Evolutionary conservation across 495 filamentous ascomycete species (phyloP).

Genomic region (Xanthoparmelia taractica): DNA sequence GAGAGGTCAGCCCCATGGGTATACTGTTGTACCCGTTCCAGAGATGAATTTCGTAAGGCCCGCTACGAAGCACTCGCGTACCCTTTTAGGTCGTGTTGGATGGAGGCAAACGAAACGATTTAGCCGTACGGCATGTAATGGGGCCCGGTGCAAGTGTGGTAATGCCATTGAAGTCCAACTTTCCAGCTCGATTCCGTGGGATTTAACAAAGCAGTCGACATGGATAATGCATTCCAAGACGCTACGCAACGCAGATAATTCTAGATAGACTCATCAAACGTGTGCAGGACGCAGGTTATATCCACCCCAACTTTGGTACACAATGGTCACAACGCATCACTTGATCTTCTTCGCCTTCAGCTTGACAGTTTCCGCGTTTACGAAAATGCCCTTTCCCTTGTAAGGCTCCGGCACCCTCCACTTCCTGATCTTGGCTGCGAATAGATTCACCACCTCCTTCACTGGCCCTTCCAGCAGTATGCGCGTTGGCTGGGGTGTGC

Average conservation of each 20-base stretch:
- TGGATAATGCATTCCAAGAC: background rate
- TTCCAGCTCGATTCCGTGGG: no score
- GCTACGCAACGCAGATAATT: background rate
- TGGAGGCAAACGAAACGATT: no score
- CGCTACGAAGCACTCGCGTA: no score
- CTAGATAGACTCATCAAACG: background rate
- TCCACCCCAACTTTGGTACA: background rate
- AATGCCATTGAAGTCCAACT: no score
- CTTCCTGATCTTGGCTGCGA: slow-evolving; percentile 76
- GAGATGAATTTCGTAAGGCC: no score
- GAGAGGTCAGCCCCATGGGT: no score
- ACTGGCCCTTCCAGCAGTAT: slow-evolving; percentile 83
- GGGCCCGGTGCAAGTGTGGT: no score
- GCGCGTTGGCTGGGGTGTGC: slow-evolving; percentile 85
- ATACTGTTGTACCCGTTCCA: no score
- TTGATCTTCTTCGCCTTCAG: slow-evolving; percentile 99
- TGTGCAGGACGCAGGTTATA: background rate
- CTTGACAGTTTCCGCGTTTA: slow-evolving; percentile 94
- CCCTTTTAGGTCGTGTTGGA: no score
- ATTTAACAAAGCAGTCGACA: no score
- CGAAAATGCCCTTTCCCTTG: slow-evolving; percentile 98
- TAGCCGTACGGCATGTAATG: no score
- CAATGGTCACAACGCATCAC: slow-evolving; percentile 33
- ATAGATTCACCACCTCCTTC: slow-evolving; percentile 76
- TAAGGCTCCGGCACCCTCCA: slow-evolving; percentile 95